These are phyloP conservation scores for Tylopilus cervinicoccineus DNA, from an alignment of 768 basidiomycete species.

Conservation along the genomic window DNA sequence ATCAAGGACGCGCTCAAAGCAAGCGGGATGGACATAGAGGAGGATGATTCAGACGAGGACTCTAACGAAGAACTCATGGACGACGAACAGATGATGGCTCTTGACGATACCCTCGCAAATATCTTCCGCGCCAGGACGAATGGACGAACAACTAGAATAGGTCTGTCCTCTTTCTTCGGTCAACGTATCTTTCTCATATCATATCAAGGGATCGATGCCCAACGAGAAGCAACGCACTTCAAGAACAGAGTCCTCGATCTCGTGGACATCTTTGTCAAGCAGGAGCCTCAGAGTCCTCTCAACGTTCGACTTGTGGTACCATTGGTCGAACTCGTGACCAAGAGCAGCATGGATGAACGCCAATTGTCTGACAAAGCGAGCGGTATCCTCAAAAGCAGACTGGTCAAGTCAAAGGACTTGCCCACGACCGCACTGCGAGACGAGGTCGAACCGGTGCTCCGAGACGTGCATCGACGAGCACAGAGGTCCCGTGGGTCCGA, in stretches of 20 bases:
- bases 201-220: slow-evolving; percentile 54
- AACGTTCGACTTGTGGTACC: slow-evolving; percentile 67
- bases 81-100: slow-evolving; percentile 97
- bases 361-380: slow-evolving; percentile 88
- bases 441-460: slow-evolving; percentile 45
- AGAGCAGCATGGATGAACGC: slow-evolving; percentile 68
- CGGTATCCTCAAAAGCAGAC: slow-evolving; percentile 69
- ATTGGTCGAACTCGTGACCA: slow-evolving; percentile 69
- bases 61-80: slow-evolving; percentile 73
- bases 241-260: slow-evolving; percentile 94
- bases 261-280: slow-evolving; percentile 80
- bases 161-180: slow-evolving; percentile 35
- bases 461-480: slow-evolving; percentile 68
- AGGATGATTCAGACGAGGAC: slow-evolving; percentile 50
- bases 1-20: slow-evolving; percentile 60
- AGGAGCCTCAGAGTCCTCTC: slow-evolving; percentile 70
- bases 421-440: slow-evolving; percentile 34
- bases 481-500: slow-evolving; percentile 61
- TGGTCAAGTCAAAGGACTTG: slow-evolving; percentile 70
- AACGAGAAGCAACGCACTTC: slow-evolving; percentile 91
- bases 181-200: not conserved
- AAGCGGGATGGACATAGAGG: slow-evolving; percentile 53
- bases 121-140: slow-evolving; percentile 71
- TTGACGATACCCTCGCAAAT: slow-evolving; percentile 88
- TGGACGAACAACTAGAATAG: slow-evolving; percentile 61